phyloP scores from a whole-genome alignment of 768 basidiomycete species.

The Candolleomyces aberdarensis region DNA sequence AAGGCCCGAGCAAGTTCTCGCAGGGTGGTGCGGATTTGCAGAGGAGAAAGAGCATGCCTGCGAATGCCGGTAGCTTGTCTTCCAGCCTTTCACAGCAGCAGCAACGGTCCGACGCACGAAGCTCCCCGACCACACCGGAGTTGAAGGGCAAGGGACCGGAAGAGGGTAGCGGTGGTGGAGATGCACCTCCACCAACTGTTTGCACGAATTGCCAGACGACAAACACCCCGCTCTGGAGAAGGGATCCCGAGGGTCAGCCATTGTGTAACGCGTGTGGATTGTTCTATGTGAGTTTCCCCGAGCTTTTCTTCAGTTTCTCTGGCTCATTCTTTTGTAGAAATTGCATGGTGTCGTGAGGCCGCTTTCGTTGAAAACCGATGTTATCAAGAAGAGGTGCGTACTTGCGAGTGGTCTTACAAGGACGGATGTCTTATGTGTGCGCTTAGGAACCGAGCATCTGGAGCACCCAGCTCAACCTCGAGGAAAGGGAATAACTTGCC shows the following conservation, averaged over 20 bases:
- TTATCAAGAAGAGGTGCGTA: constrained; percentile 90
- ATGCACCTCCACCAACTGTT: constrained; percentile 58
- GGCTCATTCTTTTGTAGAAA: constrained; percentile 53
- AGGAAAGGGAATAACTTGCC: constrained; percentile 67
- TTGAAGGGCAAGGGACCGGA: constrained; percentile 40
- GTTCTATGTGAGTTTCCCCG: constrained; percentile 69
- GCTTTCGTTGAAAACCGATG: constrained; percentile 92
- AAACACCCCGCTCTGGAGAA: constrained; percentile 90
- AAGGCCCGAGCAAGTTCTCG: background rate
- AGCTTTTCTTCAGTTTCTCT: constrained; percentile 4
- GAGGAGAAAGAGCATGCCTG: constrained; percentile 6
- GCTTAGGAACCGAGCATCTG: constrained; percentile 78
- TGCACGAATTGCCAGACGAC: constrained; percentile 97
- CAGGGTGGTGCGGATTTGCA: background rate
- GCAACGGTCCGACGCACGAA: background rate
- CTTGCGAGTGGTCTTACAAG: background rate
- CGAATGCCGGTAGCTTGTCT: background rate
- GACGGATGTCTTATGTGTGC: constrained; percentile 6
- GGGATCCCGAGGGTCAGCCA: constrained; percentile 91
- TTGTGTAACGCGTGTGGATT: constrained; percentile 92
- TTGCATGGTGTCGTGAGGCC: constrained; percentile 94
- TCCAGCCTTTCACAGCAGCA: background rate
- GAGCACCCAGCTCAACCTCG: constrained; percentile 59
- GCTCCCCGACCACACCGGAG: constrained; percentile 66
- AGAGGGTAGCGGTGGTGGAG: constrained; percentile 62